Percentiles rank a stretch among this genome's conserved stretches.
Conservation (phyloP, 2,329 filamentous ascomycete species). For the Cladosporium phlei region DNA sequence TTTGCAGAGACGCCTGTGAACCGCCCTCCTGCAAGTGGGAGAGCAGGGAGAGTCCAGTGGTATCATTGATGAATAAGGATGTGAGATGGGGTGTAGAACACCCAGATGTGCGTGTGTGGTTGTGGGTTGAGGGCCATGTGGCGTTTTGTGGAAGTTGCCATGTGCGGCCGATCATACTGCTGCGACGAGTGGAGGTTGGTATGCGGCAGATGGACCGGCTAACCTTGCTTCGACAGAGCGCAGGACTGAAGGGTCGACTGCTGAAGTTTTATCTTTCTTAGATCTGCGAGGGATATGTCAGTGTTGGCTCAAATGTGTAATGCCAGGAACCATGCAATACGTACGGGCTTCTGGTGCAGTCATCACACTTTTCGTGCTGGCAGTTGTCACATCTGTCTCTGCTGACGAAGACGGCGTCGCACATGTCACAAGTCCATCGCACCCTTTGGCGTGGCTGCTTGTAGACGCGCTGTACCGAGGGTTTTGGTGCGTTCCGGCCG, state of each 20-base stretch:
- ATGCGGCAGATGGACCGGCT: not conserved
- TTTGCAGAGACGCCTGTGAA: too few species aligned
- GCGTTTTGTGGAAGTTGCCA: too few species aligned
- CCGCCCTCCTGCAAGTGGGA: not conserved
- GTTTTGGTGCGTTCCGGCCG: slow-evolving; percentile 22
- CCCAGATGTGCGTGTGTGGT: not conserved
- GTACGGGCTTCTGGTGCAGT: slow-evolving; percentile 53
- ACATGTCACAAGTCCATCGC: slow-evolving; percentile 56
- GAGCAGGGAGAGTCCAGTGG: not conserved
- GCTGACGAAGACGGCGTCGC: slow-evolving; percentile 55
- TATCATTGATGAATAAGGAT: slow-evolving; percentile 3
- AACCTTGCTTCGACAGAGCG: slow-evolving; percentile 47
- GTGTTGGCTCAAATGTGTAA: too few species aligned
- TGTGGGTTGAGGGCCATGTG: not conserved
- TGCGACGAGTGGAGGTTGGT: slow-evolving; percentile 1
- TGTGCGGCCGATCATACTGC: not conserved
- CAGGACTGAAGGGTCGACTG: slow-evolving; percentile 58
- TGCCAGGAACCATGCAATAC: too few species aligned
- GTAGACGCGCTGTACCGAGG: slow-evolving; percentile 35
- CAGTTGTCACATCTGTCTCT: slow-evolving; percentile 57
- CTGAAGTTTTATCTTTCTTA: slow-evolving; percentile 57
- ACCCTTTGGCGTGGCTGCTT: slow-evolving; percentile 42
- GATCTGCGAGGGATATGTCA: slow-evolving; percentile 49
- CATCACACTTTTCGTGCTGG: slow-evolving; percentile 54
- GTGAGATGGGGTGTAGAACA: not conserved